Evolutionary conservation across 768 basidiomycete genomes (phyloP).

Genomic region (Boletus rubropictus): DNA sequence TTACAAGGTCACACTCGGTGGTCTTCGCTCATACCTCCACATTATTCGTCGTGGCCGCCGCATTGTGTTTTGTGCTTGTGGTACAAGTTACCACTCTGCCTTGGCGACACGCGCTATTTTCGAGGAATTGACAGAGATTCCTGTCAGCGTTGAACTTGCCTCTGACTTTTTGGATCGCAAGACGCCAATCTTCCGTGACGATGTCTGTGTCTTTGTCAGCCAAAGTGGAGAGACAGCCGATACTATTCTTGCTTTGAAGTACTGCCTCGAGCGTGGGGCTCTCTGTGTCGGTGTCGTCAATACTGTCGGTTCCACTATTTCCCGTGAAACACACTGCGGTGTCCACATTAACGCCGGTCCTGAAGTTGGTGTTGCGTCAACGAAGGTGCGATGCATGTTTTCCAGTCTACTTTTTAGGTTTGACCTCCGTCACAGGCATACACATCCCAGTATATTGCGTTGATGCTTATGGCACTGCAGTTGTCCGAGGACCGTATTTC

Average conservation of each 20-base stretch:
- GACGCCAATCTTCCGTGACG: constrained; percentile 99
- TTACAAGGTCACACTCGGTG: constrained; percentile 87
- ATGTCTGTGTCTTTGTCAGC: constrained; percentile 92
- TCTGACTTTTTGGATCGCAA: constrained; percentile 98
- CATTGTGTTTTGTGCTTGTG: constrained; percentile 97
- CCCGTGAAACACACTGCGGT: constrained; percentile 98
- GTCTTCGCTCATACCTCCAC: constrained; percentile 88
- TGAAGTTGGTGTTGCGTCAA: constrained; percentile 98
- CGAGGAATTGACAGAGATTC: constrained; percentile 98
- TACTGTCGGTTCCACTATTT: constrained; percentile 96
- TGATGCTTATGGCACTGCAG: constrained; percentile 98
- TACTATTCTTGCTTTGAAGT: constrained; percentile 91
- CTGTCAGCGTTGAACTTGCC: constrained; percentile 93
- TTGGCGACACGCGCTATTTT: constrained; percentile 96
- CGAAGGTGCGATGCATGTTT: constrained; percentile 54
- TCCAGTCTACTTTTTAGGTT: not conserved
- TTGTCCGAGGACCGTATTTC: constrained; percentile 96
- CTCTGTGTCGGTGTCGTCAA: constrained; percentile 97
- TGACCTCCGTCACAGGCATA: constrained; percentile 58
- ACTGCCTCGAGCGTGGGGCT: constrained; percentile 95
- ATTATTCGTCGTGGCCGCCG: constrained; percentile 93
- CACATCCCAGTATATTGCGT: constrained; percentile 97
- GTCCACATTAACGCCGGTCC: constrained; percentile 99
- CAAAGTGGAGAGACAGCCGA: constrained; percentile 99
- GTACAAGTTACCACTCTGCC: constrained; percentile 97